Evolutionary conservation across 352 stramenopile genomes (phyloP), one percentile per base, ranked within the genome.

Genomic region (Phytopythium montanum): DNA sequence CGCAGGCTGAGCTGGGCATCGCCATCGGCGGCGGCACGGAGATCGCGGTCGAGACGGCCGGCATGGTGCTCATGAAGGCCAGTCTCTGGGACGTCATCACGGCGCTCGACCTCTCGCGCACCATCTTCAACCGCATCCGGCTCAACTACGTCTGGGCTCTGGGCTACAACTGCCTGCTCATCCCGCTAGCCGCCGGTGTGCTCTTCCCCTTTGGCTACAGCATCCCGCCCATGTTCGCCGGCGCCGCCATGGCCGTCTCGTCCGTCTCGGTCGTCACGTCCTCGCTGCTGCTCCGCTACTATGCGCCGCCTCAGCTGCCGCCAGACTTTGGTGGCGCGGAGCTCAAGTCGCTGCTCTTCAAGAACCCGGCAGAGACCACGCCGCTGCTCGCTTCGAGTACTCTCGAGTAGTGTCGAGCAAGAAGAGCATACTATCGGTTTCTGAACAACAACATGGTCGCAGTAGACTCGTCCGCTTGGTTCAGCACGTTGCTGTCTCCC

Each of bases 141-240:
- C 71, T 98, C 34, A 99, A 99, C 76, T 99, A 99, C 69, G 73
- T 98, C 29, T 99, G 95, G 96, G 96, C 97, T 0, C 77, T 99
- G 18, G 85, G 95, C 25, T 99, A 99, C 88, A 99, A 99, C 73
- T 85, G 90, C 19, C 69, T 99, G 59, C 80, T 96, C 36, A 98
- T 99, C 29, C 98, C 98, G 3, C 58, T 99, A 13, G 96, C 98
- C 16, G 97, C 97, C 1, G 98, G 98, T 54, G 81, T 98, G 48
- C 83, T 99, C 16, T 99, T 98, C 72, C 97, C 97, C 12, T 92
- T 95, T 36, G 88, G 95, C 45, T 85, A 96, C 52, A 83, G 79
- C 57, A 96, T 99, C 38, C 97, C 97, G 54, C 97, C 97, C 34
- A 98, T 97, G 77, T 92, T 99, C 60, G 96, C 96, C 28, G 97